Evolutionary conservation across 2,329 filamentous ascomycete species (phyloP), one percentile per base, ranked within the genome.

Genomic region (Aureobasidium subglaciale): DNA sequence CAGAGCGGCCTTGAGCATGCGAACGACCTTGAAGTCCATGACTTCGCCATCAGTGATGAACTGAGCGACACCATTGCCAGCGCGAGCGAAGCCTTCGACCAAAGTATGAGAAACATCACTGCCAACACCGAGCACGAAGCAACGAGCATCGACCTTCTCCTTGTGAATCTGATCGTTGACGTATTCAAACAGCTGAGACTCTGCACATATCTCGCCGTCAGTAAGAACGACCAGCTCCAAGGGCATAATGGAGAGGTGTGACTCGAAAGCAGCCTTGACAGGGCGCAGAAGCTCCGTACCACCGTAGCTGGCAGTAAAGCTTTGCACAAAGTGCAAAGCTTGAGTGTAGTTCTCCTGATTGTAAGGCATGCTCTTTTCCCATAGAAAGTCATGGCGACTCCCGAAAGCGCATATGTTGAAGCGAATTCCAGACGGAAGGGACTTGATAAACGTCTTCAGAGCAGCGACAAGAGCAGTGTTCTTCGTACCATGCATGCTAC

Each of bases 361-460:
- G 62, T 80, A 79, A 22, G 72, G 65, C 46, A 71, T 67, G 57
- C 77, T 80, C 42, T 67, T 70, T 1, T 67, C 58, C 75, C 77
- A 81, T 0, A 81, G 65, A 58, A 79, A 77, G 2, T 67, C 63
- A 62, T 74, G 70, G 0, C 6, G 34, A 1, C 67, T 73, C 11
- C 85, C 85, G 52, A 88, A 88, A 4, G 82, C 85, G 65, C 81
- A 85, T 54, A 88, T 84, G 64, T 88, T 87, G 74, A 88, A 88
- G 63, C 81, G 81, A 59, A 80, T 73, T 5, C 83, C 82, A 1
- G 83, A 62, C 0, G 83, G 83, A 2, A 88, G 71, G 0, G 82
- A 86, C 64, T 84, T 85, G 56, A 87, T 70, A 61, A 87, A 87
- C 20, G 87, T 71, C 5, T 78, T 75, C 20, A 87, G 71, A 0